Evolutionary conservation across 2,329 filamentous ascomycete genomes (phyloP).

Genomic region (Aspergillus neotritici): DNA sequence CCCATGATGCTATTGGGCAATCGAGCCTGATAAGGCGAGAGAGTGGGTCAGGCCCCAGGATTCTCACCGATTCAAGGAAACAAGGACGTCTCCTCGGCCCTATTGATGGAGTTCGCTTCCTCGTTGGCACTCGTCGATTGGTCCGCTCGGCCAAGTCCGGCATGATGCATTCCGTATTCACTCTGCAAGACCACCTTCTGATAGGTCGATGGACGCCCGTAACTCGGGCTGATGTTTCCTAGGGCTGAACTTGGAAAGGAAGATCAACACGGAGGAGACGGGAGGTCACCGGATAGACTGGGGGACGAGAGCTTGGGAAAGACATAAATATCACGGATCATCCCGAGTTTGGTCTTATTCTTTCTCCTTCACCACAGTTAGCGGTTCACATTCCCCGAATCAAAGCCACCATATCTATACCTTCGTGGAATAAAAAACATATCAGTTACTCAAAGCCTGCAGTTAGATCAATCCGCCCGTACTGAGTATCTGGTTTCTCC

Average conservation of each 20-base stretch:
- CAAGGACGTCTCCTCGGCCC: conserved; percentile 16
- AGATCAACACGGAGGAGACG: conserved; percentile 1
- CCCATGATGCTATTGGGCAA: background rate
- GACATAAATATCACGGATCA: conserved; percentile 16
- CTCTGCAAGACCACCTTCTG: too few relatives aligned
- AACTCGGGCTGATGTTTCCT: too few relatives aligned
- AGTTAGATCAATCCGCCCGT: too few relatives aligned
- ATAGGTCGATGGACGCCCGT: too few relatives aligned
- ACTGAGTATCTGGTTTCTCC: conserved; percentile 11
- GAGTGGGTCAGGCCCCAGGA: conserved; percentile 3
- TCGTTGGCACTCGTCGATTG: conserved; percentile 16
- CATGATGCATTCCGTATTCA: background rate
- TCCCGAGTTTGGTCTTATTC: background rate
- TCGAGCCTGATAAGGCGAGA: conserved; percentile 10
- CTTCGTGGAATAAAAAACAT: too few relatives aligned
- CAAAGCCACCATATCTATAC: conserved; percentile 1
- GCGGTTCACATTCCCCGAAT: conserved; percentile 1
- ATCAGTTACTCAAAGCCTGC: too few relatives aligned
- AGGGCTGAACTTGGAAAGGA: background rate
- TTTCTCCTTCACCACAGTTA: background rate
- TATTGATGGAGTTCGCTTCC: conserved; percentile 17
- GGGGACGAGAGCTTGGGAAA: background rate
- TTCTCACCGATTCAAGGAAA: conserved; percentile 12
- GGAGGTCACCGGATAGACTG: background rate
- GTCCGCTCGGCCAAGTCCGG: conserved; percentile 6